These are phyloP conservation scores for Colletotrichum godetiae DNA, from an alignment of 2,329 filamentous ascomycete species.

Conservation along the genomic window DNA sequence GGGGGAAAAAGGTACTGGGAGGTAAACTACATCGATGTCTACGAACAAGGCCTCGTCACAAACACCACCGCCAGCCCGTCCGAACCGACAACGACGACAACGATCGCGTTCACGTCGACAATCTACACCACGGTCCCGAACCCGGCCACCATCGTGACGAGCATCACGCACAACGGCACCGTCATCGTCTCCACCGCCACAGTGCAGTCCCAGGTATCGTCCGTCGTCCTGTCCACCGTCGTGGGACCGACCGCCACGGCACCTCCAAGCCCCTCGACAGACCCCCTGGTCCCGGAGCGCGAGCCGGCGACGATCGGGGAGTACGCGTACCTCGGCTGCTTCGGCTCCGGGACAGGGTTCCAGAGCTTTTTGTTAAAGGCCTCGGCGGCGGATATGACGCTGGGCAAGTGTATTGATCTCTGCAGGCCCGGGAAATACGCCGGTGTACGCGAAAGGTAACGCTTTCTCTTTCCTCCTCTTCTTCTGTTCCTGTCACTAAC, in stretches of 20 bases:
- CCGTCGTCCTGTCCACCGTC: neutral
- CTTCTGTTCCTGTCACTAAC: too few relatives aligned
- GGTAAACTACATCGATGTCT: conserved; percentile 65
- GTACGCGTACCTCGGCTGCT: conserved; percentile 54
- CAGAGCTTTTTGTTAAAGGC: conserved; percentile 46
- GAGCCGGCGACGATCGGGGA: conserved; percentile 48
- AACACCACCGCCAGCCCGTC: conserved; percentile 4
- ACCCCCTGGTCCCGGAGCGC: conserved; percentile 36
- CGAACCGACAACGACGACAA: conserved; percentile 43
- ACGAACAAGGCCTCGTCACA: conserved; percentile 41
- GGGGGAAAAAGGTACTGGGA: conserved; percentile 56
- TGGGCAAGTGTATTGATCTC: conserved; percentile 49
- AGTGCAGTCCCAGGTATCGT: neutral
- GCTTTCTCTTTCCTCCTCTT: too few relatives aligned
- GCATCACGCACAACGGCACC: conserved; percentile 12
- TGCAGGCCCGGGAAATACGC: conserved; percentile 52
- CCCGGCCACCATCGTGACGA: conserved; percentile 29
- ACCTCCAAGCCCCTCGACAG: conserved; percentile 22
- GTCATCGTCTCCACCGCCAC: conserved; percentile 16
- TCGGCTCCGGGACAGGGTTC: conserved; percentile 50
- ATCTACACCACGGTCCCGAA: conserved; percentile 41
- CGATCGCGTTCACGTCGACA: conserved; percentile 41
- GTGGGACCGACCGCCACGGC: conserved; percentile 6
- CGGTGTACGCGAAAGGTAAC: conserved; percentile 49
- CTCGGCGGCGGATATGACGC: conserved; percentile 51